Evolutionary conservation across 2,329 filamentous ascomycete genomes (phyloP).

Genomic region (Chaetothyriales sp.): DNA sequence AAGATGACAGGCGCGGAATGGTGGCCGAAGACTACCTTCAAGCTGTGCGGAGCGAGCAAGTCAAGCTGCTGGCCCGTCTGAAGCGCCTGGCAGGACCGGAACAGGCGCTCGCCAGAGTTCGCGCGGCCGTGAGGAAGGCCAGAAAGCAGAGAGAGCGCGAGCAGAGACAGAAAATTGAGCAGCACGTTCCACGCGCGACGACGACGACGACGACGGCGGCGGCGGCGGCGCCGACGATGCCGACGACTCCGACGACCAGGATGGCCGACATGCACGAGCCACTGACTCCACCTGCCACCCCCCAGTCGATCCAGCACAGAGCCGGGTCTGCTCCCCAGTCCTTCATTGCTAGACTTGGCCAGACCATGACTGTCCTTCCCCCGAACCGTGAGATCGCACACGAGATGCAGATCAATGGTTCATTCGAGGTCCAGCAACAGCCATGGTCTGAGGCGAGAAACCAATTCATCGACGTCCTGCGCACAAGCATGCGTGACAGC

Average conservation of each 20-base stretch:
- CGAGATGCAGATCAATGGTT: constrained; percentile 51
- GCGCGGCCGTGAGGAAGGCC: constrained; percentile 47
- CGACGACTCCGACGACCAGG: constrained; percentile 8
- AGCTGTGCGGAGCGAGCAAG: constrained; percentile 53
- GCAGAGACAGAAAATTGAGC: constrained; percentile 5
- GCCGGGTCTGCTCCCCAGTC: constrained; percentile 25
- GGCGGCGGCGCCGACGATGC: too few species aligned
- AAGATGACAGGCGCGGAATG: constrained; percentile 47
- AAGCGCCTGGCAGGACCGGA: constrained; percentile 50
- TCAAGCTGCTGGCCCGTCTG: constrained; percentile 47
- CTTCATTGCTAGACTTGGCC: constrained; percentile 29
- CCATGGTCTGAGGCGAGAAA: constrained; percentile 39
- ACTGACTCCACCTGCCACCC: constrained; percentile 17
- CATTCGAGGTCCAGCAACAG: constrained; percentile 44
- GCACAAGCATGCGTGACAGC: constrained; percentile 44
- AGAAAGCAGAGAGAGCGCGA: constrained; percentile 14
- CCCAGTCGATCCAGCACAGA: constrained; percentile 25
- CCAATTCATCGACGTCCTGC: constrained; percentile 37
- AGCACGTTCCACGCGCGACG: constrained; percentile 16
- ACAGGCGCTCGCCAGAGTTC: constrained; percentile 45
- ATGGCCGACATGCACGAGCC: constrained; percentile 19
- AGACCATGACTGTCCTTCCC: constrained; percentile 46
- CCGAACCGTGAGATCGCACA: constrained; percentile 49
- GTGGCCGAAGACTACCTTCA: constrained; percentile 50
- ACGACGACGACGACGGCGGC: constrained; percentile 12